Percentiles rank a stretch among this genome's conserved stretches.
phyloP scores from a whole-genome alignment of 2,329 filamentous ascomycete species.

The Onygenales sp. region DNA sequence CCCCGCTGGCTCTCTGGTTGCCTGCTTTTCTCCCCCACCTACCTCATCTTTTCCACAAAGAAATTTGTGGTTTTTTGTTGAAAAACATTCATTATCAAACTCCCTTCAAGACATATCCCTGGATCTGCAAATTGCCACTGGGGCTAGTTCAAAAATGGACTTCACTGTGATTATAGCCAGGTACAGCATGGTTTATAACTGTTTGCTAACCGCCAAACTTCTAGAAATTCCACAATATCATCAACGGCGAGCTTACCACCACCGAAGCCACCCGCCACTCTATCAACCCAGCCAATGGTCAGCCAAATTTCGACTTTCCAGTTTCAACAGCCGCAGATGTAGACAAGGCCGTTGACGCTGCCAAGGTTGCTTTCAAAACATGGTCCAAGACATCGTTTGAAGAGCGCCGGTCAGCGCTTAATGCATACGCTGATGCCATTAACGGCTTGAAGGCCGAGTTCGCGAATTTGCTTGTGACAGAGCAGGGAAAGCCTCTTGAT shows the following conservation, averaged over 20 bases:
- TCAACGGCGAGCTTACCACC: slow-evolving; percentile 33
- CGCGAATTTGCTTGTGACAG: slow-evolving; percentile 35
- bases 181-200: too few relatives aligned
- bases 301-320: slow-evolving; percentile 37
- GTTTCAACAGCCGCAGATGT: slow-evolving; percentile 33
- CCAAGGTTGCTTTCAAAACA: slow-evolving; percentile 36
- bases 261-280: slow-evolving; percentile 27
- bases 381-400: slow-evolving; percentile 38
- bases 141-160: too few relatives aligned
- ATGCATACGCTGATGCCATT: slow-evolving; percentile 33
- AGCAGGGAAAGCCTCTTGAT: slow-evolving; percentile 41
- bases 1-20: too few relatives aligned
- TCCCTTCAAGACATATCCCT: too few relatives aligned
- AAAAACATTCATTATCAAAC: too few relatives aligned
- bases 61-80: too few relatives aligned
- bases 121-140: too few relatives aligned
- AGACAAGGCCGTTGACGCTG: slow-evolving; percentile 37
- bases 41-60: too few relatives aligned
- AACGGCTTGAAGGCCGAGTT: slow-evolving; percentile 34
- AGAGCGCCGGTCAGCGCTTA: slow-evolving; percentile 34
- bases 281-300: slow-evolving; percentile 37
- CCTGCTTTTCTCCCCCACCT: too few relatives aligned
- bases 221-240: slow-evolving; percentile 33
- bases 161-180: too few relatives aligned
- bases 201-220: too few relatives aligned